Evolutionary conservation across 495 filamentous ascomycete species (phyloP).

Genomic region (Lentithecium fluviatile): DNA sequence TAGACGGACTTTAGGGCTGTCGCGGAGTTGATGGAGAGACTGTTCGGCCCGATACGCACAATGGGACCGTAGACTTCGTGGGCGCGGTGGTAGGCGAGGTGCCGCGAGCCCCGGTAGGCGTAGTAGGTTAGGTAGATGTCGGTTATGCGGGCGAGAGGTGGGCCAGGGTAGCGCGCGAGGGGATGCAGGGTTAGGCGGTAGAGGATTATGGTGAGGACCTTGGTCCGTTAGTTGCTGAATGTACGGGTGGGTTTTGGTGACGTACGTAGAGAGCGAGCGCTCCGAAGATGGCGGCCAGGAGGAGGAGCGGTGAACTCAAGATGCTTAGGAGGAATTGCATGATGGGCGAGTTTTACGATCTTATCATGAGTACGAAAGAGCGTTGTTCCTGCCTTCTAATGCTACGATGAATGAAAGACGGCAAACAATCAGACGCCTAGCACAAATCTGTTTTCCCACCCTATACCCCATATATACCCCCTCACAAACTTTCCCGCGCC

Average conservation of each 20-base stretch:
- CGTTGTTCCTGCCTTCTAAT: no score
- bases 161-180: conserved; percentile 38
- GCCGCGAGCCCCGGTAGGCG: conserved; percentile 35
- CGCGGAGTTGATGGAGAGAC: conserved; percentile 57
- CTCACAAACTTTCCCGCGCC: no score
- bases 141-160: conserved; percentile 35
- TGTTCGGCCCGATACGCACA: conserved; percentile 62
- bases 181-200: conserved; percentile 41
- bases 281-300: conserved; percentile 14
- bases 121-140: conserved; percentile 36
- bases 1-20: conserved; percentile 62
- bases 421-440: no score
- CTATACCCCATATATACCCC: no score
- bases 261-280: conserved; percentile 18
- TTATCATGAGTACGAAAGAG: no score
- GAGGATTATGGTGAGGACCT: conserved; percentile 16
- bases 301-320: conserved; percentile 14
- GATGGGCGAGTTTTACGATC: not conserved
- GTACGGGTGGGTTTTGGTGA: not conserved
- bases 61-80: conserved; percentile 41
- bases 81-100: conserved; percentile 28
- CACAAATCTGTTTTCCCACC: no score
- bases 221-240: not conserved
- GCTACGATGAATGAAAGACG: no score
- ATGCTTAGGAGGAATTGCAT: conserved; percentile 21